These are phyloP conservation scores for Citrullus mucosospermus DNA, from an alignment of 306 rosid genomes.

Conservation along the genomic window DNA sequence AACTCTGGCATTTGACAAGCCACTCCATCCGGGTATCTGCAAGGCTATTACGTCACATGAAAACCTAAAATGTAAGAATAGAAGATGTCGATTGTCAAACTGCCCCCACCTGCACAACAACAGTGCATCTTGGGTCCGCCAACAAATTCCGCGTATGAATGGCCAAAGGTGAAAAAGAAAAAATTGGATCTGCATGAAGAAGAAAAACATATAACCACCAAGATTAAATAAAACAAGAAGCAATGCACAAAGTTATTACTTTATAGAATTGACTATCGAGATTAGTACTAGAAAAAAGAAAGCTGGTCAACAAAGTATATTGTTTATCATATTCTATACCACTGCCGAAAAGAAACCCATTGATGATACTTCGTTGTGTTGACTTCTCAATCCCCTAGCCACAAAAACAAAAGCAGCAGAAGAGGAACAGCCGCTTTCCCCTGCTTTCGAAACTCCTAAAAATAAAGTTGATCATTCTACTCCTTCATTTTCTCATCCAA, in stretches of 20 bases:
- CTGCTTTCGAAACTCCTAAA: too few relatives aligned
- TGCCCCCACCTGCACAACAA: conserved; percentile 91
- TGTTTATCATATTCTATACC: neutral
- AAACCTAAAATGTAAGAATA: conserved; percentile 11
- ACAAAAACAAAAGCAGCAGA: neutral
- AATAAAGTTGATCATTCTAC: too few relatives aligned
- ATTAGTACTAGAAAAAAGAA: neutral
- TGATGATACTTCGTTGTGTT: neutral
- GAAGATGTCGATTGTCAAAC: conserved; percentile 9
- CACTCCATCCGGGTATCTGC: conserved; percentile 99
- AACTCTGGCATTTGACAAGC: conserved; percentile 98
- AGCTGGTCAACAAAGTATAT: neutral
- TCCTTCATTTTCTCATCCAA: too few relatives aligned
- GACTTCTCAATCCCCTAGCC: neutral
- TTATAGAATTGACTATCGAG: neutral
- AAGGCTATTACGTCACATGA: conserved; percentile 24
- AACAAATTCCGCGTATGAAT: conserved; percentile 91
- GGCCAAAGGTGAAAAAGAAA: conserved; percentile 95
- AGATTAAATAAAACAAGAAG: neutral
- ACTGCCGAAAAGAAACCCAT: neutral
- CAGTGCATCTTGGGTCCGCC: conserved; percentile 91
- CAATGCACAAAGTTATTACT: neutral
- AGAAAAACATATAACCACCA: neutral
- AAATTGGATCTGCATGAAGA: conserved; percentile 63
- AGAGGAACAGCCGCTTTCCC: too few relatives aligned